Evolutionary conservation across 2,329 filamentous ascomycete genomes (phyloP).

Genomic region (Fusarium nelsonii): DNA sequence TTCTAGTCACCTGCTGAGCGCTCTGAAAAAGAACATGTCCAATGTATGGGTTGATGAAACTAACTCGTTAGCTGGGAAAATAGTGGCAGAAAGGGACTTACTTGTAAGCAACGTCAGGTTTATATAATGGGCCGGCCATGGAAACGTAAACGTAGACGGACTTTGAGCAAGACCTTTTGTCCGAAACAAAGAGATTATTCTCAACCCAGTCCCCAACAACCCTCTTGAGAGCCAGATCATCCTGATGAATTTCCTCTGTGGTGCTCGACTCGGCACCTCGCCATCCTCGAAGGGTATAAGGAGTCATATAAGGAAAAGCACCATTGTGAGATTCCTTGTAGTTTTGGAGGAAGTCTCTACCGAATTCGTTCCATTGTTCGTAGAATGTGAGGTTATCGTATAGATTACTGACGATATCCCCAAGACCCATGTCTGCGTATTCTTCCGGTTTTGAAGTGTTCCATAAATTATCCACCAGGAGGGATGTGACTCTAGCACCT

Average conservation of each 20-base stretch:
- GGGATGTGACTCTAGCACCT: neutral
- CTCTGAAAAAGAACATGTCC: fast-evolving
- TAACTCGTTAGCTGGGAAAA: neutral
- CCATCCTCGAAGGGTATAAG: slow-evolving; percentile 4
- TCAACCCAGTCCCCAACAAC: slow-evolving; percentile 8
- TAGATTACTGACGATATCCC: neutral
- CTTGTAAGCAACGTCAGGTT: slow-evolving; percentile 26
- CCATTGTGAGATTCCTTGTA: slow-evolving; percentile 8
- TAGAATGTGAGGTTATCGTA: slow-evolving; percentile 10
- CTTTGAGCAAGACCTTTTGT: slow-evolving; percentile 11
- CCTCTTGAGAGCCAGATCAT: slow-evolving; percentile 9
- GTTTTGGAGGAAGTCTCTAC: slow-evolving; percentile 1
- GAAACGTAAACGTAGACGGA: slow-evolving; percentile 24
- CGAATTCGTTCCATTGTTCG: slow-evolving; percentile 19
- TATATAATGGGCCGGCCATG: neutral
- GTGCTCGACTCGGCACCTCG: neutral
- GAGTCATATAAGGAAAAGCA: slow-evolving; percentile 3
- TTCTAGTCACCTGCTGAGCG: neutral
- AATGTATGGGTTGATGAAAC: slow-evolving; percentile 12
- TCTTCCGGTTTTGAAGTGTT: neutral
- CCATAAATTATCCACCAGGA: slow-evolving; percentile 6
- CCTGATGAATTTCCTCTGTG: neutral
- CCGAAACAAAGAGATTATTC: neutral
- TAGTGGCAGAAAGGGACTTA: neutral
- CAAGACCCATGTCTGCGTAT: neutral